Evolutionary conservation across 1,284 basidiomycete genomes (phyloP).

Genomic region (Sporisorium graminicola): DNA sequence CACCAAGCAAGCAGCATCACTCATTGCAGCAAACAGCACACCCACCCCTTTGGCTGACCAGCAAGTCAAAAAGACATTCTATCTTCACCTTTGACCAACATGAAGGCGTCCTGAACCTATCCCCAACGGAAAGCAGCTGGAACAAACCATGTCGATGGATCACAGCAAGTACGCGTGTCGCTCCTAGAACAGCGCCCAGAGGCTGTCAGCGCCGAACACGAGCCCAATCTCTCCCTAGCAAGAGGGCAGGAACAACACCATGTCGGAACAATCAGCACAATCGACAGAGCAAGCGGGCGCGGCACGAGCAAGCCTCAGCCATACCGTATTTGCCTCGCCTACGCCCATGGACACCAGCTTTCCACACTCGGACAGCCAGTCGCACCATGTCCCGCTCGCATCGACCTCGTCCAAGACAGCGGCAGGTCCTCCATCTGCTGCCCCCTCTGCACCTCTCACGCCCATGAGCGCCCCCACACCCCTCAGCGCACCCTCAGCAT

Average conservation of each 20-base stretch:
- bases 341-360: conserved; percentile 24
- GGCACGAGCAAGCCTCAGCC: background rate
- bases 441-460: conserved; percentile 18
- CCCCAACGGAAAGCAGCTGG: background rate
- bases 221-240: background rate
- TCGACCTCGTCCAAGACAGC: background rate
- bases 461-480: conserved; percentile 44
- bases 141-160: conserved; percentile 3
- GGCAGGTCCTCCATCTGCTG: conserved; percentile 19
- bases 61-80: background rate
- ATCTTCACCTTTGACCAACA: background rate
- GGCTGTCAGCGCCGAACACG: background rate
- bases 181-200: conserved; percentile 1
- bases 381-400: background rate
- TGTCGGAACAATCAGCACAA: conserved; percentile 21
- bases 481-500: conserved; percentile 15
- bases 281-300: background rate
- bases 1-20: background rate
- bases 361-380: background rate
- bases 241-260: background rate
- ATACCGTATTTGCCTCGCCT: conserved; percentile 30
- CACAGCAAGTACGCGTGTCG: background rate
- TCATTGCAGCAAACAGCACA: background rate
- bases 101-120: background rate
- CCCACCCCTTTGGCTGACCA: background rate